Base-by-base conservation (phyloP, 164 flowering plant species). In the Cinnamomum chago region DNA sequence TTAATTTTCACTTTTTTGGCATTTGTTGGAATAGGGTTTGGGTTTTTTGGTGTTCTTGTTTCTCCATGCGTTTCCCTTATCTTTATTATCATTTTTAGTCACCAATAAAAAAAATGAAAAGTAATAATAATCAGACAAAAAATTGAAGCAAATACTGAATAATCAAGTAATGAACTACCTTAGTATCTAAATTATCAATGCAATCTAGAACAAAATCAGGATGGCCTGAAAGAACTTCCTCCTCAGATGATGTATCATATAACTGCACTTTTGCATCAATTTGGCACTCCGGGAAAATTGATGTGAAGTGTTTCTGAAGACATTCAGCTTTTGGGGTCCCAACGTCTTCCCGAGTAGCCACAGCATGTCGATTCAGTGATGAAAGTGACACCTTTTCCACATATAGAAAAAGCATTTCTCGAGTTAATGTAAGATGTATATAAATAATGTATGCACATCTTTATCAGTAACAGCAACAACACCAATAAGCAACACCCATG, bases 201-300 rank as follows among this genome's bases (percentile, higher is more conserved):
- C 99, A 95, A 81, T 95, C 99, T 76, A 93, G 82, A 71, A 95
- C 99, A 85, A 90, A 95, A 84, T 93, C 99, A 73, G 99, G 99
- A 70, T 84, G 72, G 72, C 98, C 99, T 5, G 93, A 88, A 50
- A 95, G 93, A 79, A 95, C 89, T 81, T 93, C 96, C 78, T 95
- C 99, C 79, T 92, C 99, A 23, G 95, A 80, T 52, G 96, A 90
- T 70, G 89, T 79, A 85, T 93, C 98, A 80, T 92, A 95, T 65
- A 95, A 75, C 55, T 87, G 78, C 69, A 95, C 98, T 82, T 83
- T 89, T 15, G 97, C 95, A 76, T 90, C 97, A 55, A 93, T 78
- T 35, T 86, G 86, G 82, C 97, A 87, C 82, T 95, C 99, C 15
- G 99, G 99, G 75, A 92, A 95, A 67, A 95, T 95, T 51, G 84